These are phyloP conservation scores for Cladosporium sp. DNA, from an alignment of 2,329 filamentous ascomycete genomes.

Conservation along the genomic window DNA sequence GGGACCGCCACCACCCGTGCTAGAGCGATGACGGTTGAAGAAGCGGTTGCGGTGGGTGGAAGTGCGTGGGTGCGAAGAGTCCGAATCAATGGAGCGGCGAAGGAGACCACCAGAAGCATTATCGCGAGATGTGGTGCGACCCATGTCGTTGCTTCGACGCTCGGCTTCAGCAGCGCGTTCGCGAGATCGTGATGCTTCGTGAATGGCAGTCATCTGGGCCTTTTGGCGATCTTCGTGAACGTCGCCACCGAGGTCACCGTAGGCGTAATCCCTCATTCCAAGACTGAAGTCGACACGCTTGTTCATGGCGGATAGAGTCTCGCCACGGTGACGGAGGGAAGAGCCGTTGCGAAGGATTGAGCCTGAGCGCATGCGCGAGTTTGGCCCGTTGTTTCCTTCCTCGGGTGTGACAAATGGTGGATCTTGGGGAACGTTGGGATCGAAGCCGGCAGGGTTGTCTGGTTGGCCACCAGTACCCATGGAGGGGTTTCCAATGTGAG, in stretches of 20 bases:
- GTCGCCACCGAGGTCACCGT: slow-evolving; percentile 58
- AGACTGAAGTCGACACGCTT: slow-evolving; percentile 67
- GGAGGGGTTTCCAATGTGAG: slow-evolving; percentile 40
- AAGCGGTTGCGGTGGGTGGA: slow-evolving; percentile 56
- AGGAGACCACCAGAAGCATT: slow-evolving; percentile 23
- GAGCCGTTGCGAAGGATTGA: slow-evolving; percentile 54
- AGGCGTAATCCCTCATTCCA: slow-evolving; percentile 57
- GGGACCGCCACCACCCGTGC: slow-evolving; percentile 5
- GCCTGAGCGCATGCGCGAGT: slow-evolving; percentile 30
- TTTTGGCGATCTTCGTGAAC: slow-evolving; percentile 55
- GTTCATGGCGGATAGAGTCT: slow-evolving; percentile 54
- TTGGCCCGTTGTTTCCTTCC: slow-evolving; percentile 16
- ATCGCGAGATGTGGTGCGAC: slow-evolving; percentile 20
- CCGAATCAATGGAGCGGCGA: slow-evolving; percentile 26
- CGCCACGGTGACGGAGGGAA: slow-evolving; percentile 38
- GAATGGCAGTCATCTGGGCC: slow-evolving; percentile 39
- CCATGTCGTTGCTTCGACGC: slow-evolving; percentile 17
- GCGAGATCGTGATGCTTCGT: slow-evolving; percentile 31
- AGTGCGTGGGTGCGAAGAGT: slow-evolving; percentile 25
- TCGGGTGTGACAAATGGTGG: slow-evolving; percentile 39
- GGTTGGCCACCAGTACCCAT: slow-evolving; percentile 40
- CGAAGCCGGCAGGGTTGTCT: slow-evolving; percentile 40
- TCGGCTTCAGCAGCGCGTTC: slow-evolving; percentile 20
- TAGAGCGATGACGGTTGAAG: slow-evolving; percentile 37
- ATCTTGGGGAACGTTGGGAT: slow-evolving; percentile 32